These are phyloP conservation scores for Posidonia australis DNA, from an alignment of 106 monocot species.

Conservation along the genomic window DNA sequence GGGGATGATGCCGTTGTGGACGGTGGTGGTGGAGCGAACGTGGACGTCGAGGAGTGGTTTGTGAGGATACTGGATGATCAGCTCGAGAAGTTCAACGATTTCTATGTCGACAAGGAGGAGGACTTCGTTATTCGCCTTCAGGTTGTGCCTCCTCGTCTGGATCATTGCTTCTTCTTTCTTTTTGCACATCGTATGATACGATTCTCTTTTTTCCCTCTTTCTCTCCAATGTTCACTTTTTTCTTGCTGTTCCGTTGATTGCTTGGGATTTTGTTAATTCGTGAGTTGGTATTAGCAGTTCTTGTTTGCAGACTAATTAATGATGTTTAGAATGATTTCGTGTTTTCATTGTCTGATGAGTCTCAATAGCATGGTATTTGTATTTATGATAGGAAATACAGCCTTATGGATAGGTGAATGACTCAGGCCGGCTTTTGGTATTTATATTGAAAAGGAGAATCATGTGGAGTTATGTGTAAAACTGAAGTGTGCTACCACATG, in stretches of 20 bases:
- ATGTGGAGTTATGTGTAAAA: no score
- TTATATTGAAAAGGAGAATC: no score
- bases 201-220: background rate
- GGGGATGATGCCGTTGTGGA: background rate
- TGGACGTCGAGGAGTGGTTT: constrained; percentile 60
- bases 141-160: constrained; percentile 15
- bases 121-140: constrained; percentile 84
- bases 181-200: background rate
- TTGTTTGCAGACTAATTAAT: no score
- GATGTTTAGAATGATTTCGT: no score
- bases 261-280: no score
- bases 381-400: no score
- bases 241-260: background rate
- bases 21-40: background rate
- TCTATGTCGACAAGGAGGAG: constrained; percentile 96
- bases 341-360: no score
- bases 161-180: background rate
- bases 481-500: no score
- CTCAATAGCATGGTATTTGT: no score
- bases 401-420: no score
- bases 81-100: constrained; percentile 93
- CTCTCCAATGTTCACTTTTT: background rate
- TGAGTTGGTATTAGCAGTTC: no score
- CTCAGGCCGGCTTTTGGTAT: no score
- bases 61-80: constrained; percentile 65